Conservation (phyloP, 2,329 filamentous ascomycete genomes). For the Pleomassaria siparia region DNA sequence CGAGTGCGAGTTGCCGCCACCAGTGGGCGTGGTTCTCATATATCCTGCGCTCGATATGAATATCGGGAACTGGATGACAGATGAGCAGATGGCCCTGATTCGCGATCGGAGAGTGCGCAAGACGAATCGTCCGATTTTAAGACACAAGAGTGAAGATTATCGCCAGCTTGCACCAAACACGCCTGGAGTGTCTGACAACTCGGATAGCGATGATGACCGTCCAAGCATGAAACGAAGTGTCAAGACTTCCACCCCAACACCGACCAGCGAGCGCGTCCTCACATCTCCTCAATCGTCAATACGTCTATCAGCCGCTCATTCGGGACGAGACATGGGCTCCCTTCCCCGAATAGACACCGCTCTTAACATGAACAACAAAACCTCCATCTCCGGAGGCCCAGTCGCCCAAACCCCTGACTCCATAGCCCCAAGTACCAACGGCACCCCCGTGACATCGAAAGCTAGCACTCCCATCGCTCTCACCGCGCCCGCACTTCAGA, state of each 20-base stretch:
- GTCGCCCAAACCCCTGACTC: conserved; percentile 25
- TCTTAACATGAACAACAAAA: conserved; percentile 18
- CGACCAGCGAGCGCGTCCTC: conserved; percentile 28
- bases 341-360: conserved; percentile 23
- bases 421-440: conserved; percentile 13
- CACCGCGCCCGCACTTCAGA: conserved; percentile 37
- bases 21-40: conserved; percentile 79
- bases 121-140: conserved; percentile 76
- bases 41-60: conserved; percentile 96
- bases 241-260: conserved; percentile 10
- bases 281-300: conserved; percentile 40
- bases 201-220: conserved; percentile 52
- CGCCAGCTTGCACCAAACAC: conserved; percentile 77
- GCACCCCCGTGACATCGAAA: conserved; percentile 12
- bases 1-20: conserved; percentile 66
- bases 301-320: conserved; percentile 43
- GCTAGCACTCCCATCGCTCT: conserved; percentile 20
- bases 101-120: conserved; percentile 76
- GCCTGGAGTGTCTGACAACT: conserved; percentile 77
- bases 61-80: conserved; percentile 98
- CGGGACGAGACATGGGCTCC: conserved; percentile 28
- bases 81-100: conserved; percentile 95
- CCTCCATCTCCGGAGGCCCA: conserved; percentile 5
- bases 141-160: conserved; percentile 87
- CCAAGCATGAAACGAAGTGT: conserved; percentile 10